These are phyloP conservation scores for Prunus davidiana DNA, from an alignment of 306 rosid genomes.

Conservation along the genomic window DNA sequence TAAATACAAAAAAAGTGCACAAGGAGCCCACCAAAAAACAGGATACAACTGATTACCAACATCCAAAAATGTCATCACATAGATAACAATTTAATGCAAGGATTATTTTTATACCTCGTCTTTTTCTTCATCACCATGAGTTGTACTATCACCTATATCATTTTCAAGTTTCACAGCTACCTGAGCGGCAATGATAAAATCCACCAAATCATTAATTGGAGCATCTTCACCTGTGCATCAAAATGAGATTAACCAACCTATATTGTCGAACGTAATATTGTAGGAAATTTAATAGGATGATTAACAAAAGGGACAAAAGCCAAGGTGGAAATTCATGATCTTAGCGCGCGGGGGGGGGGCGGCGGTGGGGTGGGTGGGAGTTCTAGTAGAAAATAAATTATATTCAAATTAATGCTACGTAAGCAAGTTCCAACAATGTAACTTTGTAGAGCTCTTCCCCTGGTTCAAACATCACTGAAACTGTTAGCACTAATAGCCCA, in stretches of 20 bases:
- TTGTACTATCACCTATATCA: conserved; percentile 40
- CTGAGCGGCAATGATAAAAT: conserved; percentile 77
- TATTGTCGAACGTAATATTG: no score
- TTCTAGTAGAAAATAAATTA: no score
- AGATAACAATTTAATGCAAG: not conserved
- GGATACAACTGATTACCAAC: not conserved
- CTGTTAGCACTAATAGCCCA: not conserved
- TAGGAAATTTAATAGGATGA: not conserved
- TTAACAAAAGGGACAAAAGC: conserved; percentile 7
- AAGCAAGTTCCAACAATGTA: not conserved
- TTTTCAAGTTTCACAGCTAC: conserved; percentile 62
- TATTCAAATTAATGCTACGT: not conserved
- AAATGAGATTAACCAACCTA: conserved; percentile 7
- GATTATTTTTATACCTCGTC: conserved; percentile 46
- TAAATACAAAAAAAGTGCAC: no score
- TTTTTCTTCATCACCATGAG: conserved; percentile 37
- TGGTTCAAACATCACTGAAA: not conserved
- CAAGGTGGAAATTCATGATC: not conserved
- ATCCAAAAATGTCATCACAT: conserved; percentile 11
- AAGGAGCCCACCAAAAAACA: no score
- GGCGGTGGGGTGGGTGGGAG: no score
- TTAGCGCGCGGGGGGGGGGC: no score
- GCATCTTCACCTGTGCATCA: conserved; percentile 61
- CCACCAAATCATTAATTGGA: conserved; percentile 69
- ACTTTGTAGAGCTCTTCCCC: not conserved